These are phyloP conservation scores for Stentor roeselii DNA, from an alignment of 73 alveolate species.

Conservation along the genomic window DNA sequence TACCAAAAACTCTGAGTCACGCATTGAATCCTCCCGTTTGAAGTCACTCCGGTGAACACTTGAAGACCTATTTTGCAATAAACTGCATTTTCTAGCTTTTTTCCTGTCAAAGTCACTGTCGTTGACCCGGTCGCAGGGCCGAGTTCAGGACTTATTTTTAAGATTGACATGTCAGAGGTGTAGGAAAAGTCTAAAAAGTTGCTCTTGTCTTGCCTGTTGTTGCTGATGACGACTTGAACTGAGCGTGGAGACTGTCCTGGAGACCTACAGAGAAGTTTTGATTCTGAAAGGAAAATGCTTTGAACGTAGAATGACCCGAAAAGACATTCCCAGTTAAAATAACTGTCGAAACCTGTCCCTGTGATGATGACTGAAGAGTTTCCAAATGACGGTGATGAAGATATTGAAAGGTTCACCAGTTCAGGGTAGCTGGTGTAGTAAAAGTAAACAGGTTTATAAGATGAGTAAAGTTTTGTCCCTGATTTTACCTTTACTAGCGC, in stretches of 20 bases:
- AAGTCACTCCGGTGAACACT: background rate
- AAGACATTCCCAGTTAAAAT: background rate
- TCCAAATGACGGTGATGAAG: background rate
- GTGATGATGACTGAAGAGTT: slow-evolving; percentile 7
- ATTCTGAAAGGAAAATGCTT: background rate
- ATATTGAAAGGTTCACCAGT: background rate
- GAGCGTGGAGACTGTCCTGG: background rate
- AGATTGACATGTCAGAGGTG: background rate
- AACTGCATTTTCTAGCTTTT: background rate
- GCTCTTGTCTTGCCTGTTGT: background rate
- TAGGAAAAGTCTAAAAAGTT: background rate
- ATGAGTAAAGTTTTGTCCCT: background rate
- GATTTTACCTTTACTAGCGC: background rate
- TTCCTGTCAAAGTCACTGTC: slow-evolving; percentile 22
- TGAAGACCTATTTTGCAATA: background rate
- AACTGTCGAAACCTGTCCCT: background rate
- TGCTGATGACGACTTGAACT: background rate
- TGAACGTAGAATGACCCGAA: background rate
- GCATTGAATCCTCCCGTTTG: background rate
- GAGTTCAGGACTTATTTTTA: background rate
- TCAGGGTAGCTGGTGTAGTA: background rate
- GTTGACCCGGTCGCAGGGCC: slow-evolving; percentile 28
- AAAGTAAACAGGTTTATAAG: slow-evolving; percentile 17
- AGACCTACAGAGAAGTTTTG: background rate
- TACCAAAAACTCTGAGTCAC: background rate